Conservation (phyloP, 1,139 yeast species). For the Hyphopichia fennica region DNA sequence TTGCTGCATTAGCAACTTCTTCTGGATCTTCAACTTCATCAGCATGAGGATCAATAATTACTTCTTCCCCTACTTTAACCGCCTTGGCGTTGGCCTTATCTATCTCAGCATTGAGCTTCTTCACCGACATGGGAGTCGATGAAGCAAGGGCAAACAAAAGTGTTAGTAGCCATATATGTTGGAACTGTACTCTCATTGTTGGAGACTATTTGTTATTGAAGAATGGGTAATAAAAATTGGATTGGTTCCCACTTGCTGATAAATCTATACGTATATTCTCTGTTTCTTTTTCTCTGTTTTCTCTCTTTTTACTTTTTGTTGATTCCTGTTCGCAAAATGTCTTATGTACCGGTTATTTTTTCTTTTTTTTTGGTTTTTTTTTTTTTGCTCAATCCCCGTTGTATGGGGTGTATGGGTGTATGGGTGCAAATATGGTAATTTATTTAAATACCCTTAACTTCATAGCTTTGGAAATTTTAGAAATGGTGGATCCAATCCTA, state of each 20-base stretch:
- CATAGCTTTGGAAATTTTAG: too few relatives aligned
- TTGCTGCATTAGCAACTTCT: slow-evolving; percentile 4
- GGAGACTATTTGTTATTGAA: not conserved
- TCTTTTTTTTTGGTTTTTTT: not conserved
- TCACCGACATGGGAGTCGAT: not conserved
- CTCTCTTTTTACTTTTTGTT: too few relatives aligned
- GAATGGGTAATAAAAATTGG: not conserved
- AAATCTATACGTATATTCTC: too few relatives aligned
- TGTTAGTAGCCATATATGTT: not conserved
- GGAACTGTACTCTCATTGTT: not conserved
- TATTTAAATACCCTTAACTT: too few relatives aligned
- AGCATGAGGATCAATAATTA: slow-evolving; percentile 1
- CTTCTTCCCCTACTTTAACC: not conserved
- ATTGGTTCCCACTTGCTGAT: too few relatives aligned
- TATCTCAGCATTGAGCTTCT: slow-evolving; percentile 1
- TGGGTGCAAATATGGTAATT: too few relatives aligned
- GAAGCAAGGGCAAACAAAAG: not conserved
- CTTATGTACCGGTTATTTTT: too few relatives aligned
- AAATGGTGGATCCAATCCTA: too few relatives aligned
- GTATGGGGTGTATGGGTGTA: not conserved
- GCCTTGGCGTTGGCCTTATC: slow-evolving; percentile 1
- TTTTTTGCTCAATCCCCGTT: not conserved
- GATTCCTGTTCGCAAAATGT: too few relatives aligned
- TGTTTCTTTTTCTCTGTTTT: too few relatives aligned
- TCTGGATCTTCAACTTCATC: slow-evolving; percentile 9